Conservation (phyloP, 108 stramenopile species). For the Cyclotella sp. region DNA sequence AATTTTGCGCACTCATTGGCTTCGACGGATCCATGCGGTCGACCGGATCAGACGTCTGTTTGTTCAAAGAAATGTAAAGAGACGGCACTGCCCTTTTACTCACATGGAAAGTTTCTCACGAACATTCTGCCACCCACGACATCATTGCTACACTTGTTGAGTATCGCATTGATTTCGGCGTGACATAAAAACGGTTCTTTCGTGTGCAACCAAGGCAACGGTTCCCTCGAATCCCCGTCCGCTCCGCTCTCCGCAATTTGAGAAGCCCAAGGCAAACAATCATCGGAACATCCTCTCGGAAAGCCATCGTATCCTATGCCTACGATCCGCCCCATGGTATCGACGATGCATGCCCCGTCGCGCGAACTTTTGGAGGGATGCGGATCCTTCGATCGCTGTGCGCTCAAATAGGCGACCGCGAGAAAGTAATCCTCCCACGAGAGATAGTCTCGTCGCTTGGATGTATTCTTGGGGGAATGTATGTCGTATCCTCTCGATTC, state of each 20-base stretch:
- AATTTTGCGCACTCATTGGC: constrained; percentile 95
- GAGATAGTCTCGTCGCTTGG: constrained; percentile 61
- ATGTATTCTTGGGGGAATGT: constrained; percentile 28
- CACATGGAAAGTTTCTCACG: constrained; percentile 89
- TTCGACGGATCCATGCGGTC: background rate
- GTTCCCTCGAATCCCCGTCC: constrained; percentile 10
- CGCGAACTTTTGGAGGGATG: constrained; percentile 54
- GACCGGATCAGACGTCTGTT: background rate
- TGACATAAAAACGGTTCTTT: constrained; percentile 93
- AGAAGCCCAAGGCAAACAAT: constrained; percentile 85
- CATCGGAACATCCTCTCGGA: constrained; percentile 92
- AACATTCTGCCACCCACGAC: constrained; percentile 78
- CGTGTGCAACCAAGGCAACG: constrained; percentile 74
- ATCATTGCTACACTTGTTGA: constrained; percentile 82
- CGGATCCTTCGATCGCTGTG: constrained; percentile 96
- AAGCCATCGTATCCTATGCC: constrained; percentile 99
- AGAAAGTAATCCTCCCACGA: constrained; percentile 99
- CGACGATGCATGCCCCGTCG: constrained; percentile 82
- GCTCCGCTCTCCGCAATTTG: background rate
- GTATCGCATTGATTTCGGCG: constrained; percentile 84
- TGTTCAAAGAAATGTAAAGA: too few species aligned
- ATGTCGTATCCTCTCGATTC: constrained; percentile 52
- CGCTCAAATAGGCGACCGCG: constrained; percentile 86
- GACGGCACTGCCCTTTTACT: background rate
- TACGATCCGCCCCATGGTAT: constrained; percentile 86